Evolutionary conservation across 2,329 filamentous ascomycete genomes (phyloP), one percentile per base, ranked within the genome.

Genomic region (Cadophora sp.): DNA sequence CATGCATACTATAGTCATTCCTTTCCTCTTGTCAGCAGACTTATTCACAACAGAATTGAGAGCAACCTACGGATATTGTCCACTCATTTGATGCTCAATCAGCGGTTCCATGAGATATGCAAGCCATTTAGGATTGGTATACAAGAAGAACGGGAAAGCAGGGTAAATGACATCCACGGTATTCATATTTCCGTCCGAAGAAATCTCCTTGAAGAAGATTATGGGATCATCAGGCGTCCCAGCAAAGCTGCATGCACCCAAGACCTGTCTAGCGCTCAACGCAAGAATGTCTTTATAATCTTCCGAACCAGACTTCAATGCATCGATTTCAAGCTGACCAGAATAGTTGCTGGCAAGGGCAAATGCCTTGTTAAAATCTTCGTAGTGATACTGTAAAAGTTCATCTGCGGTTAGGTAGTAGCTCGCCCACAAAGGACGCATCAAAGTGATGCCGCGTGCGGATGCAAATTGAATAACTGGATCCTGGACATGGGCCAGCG

Each of bases 131-230:
- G 92, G 92, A 73, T 94, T 94, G 22, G 92, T 94, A 77, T 95
- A 96, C 24, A 95, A 79, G 82, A 95, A 95, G 83, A 95, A 96
- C 0, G 93, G 92, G 79, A 93, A 94, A 0, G 92, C 86, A 0
- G 92, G 93, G 81, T 94, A 96, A 74, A 97, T 95, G 66, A 97
- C 92, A 80, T 95, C 92, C 12, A 96, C 91, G 0, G 92, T 96
- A 77, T 96, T 92, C 78, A 90, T 90, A 75, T 97, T 95, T 4
- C 92, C 92, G 74, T 95, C 92, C 2, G 91, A 94, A 1, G 91
- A 93, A 66, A 96, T 95, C 78, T 96, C 93, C 77, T 96, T 96
- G 69, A 95, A 81, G 80, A 96, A 96, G 26, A 96, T 79, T 51
- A 95, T 85, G 0, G 91, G 91, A 70, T 88, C 84, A 3, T 93